These are phyloP conservation scores for Quillaja saponaria DNA, from an alignment of 306 rosid species.

Conservation along the genomic window DNA sequence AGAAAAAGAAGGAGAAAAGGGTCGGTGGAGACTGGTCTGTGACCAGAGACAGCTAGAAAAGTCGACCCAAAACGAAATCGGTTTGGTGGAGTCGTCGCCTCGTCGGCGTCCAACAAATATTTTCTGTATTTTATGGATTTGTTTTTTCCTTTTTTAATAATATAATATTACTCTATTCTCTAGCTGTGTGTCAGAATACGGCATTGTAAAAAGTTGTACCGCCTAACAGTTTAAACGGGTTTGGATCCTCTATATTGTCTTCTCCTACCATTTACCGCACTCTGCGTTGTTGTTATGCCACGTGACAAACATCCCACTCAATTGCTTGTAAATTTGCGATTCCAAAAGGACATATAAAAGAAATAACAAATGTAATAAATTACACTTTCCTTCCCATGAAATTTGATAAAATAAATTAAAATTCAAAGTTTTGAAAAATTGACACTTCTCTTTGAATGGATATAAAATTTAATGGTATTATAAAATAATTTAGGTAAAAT, in stretches of 20 bases:
- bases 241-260: constrained; percentile 35
- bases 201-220: constrained; percentile 53
- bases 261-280: not conserved
- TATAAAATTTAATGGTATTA: too few relatives aligned
- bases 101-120: constrained; percentile 77
- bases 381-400: too few relatives aligned
- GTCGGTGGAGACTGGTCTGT: constrained; percentile 19
- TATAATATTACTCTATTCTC: not conserved
- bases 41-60: constrained; percentile 39
- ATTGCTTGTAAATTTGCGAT: not conserved
- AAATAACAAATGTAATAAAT: too few relatives aligned
- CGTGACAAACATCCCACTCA: constrained; percentile 6
- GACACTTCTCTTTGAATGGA: too few relatives aligned
- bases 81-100: constrained; percentile 93
- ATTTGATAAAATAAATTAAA: too few relatives aligned
- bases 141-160: not conserved
- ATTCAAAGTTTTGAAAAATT: too few relatives aligned
- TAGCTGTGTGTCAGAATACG: constrained; percentile 45
- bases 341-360: too few relatives aligned
- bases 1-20: constrained; percentile 6
- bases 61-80: constrained; percentile 62
- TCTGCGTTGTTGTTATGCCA: constrained; percentile 18
- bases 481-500: too few relatives aligned
- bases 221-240: constrained; percentile 28
- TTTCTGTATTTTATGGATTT: not conserved